A percentile compares a stretch with the other conserved stretches of the same genome.
Conservation (phyloP, 2,329 filamentous ascomycete genomes). For the Aspergillus awamori region DNA sequence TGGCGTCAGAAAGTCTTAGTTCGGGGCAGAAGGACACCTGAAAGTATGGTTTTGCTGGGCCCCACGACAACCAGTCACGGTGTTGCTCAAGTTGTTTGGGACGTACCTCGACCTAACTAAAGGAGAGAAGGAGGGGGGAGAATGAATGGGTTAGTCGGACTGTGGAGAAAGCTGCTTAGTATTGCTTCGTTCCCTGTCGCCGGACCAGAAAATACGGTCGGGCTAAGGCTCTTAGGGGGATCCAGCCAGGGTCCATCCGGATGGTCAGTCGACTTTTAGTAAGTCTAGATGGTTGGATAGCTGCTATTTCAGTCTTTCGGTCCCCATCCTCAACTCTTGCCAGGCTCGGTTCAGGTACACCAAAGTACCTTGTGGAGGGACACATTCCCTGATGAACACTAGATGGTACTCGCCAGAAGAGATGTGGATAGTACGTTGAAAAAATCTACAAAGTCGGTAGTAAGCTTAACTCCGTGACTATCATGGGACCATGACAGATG, state of each 20-base stretch:
- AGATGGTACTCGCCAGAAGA: too few relatives aligned
- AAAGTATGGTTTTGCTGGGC: too few relatives aligned
- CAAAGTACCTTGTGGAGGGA: too few relatives aligned
- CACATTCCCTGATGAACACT: too few relatives aligned
- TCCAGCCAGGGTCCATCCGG: constrained; percentile 8
- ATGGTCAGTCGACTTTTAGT: not conserved
- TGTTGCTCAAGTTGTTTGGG: not conserved
- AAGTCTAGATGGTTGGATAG: too few relatives aligned
- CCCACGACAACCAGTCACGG: not conserved
- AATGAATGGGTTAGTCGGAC: not conserved
- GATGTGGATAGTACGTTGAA: not conserved
- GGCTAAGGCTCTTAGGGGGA: constrained; percentile 7
- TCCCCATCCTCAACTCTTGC: not conserved
- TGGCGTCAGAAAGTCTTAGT: constrained; percentile 2
- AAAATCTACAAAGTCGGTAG: not conserved
- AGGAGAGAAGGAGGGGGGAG: not conserved
- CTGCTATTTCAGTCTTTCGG: constrained; percentile 10
- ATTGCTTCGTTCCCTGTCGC: constrained; percentile 16
- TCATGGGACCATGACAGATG: not conserved
- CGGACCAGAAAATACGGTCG: constrained; percentile 5
- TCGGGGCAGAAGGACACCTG: too few relatives aligned
- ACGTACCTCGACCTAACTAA: not conserved
- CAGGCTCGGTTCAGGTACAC: not conserved
- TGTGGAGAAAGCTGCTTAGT: constrained; percentile 18
- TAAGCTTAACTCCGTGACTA: not conserved